Evolutionary conservation across 768 basidiomycete genomes (phyloP), one percentile per base, ranked within the genome.

Genomic region (Auricularia sp.): DNA sequence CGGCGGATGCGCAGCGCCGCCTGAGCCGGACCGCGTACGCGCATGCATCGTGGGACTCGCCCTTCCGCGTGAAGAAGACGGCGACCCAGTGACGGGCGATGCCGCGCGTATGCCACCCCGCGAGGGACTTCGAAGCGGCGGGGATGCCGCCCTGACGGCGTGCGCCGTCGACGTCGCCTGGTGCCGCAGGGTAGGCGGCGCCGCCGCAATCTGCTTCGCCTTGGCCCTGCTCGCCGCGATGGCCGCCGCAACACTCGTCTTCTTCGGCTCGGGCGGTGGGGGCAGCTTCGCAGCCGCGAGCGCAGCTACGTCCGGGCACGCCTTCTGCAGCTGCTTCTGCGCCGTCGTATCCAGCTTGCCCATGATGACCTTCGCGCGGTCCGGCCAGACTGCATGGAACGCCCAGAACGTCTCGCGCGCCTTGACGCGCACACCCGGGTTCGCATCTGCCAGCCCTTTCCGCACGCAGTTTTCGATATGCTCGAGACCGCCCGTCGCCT

Each of bases 171-270:
- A 89, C 8, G 89, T 92, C 4, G 90, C 89, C 72, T 92, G 90
- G 73, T 93, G 92, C 63, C 88, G 82, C 61, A 91, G 79, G 62
- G 83, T 83, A 3, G 92, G 92, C 21, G 92, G 92, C 8, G 90
- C 89, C 37, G 81, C 86, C 2, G 92, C 90, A 66, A 91, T 91
- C 24, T 84, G 87, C 70, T 87, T 92, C 16, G 91, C 90, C 72
- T 92, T 95, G 16, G 89, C 91, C 29, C 93, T 83, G 72, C 90
- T 94, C 24, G 94, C 92, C 47, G 94, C 94, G 70, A 95, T 90
- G 29, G 91, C 85, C 8, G 93, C 90, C 47, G 90, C 88, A 64
- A 94, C 79, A 65, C 90, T 92, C 56, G 84, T 84, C 75, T 94
- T 94, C 77, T 93, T 94, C 63, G 74, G 74, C 63, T 73, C 76